These are phyloP conservation scores for Persicaria maculosa DNA, from an alignment of 148 eudicot genomes.

Conservation along the genomic window DNA sequence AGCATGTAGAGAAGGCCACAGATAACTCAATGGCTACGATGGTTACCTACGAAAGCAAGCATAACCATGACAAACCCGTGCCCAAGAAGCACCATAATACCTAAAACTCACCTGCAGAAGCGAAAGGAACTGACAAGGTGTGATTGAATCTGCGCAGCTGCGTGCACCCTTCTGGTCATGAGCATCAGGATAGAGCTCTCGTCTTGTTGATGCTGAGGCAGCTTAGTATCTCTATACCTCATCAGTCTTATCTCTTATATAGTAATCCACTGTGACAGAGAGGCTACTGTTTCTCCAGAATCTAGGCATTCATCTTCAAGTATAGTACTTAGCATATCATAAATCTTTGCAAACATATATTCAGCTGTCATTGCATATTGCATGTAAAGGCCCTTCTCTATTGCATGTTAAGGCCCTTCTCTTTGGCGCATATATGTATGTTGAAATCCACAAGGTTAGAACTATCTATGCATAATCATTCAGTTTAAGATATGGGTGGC, in stretches of 20 bases:
- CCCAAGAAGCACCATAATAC: conserved; percentile 43
- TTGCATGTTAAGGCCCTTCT: background rate
- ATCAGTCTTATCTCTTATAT: background rate
- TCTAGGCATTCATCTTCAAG: background rate
- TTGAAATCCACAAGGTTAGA: background rate
- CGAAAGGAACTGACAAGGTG: conserved; percentile 37
- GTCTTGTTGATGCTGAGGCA: conserved; percentile 24
- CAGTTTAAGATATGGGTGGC: background rate
- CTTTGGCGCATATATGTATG: background rate
- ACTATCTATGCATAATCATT: background rate
- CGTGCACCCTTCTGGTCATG: conserved; percentile 43
- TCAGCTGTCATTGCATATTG: background rate
- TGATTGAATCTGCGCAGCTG: conserved; percentile 43
- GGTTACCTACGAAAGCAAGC: conserved; percentile 70
- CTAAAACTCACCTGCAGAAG: conserved; percentile 20
- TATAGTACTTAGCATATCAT: background rate
- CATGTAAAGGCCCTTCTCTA: no score
- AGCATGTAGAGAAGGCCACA: conserved; percentile 72
- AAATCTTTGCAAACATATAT: background rate
- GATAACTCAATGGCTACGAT: conserved; percentile 38
- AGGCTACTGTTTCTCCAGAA: background rate
- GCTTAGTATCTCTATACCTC: background rate
- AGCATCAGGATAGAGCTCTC: conserved; percentile 70
- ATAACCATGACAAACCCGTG: conserved; percentile 71
- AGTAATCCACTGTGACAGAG: background rate